phyloP scores from a whole-genome alignment of 768 basidiomycete species.

The Cystobasidium ongulense region DNA sequence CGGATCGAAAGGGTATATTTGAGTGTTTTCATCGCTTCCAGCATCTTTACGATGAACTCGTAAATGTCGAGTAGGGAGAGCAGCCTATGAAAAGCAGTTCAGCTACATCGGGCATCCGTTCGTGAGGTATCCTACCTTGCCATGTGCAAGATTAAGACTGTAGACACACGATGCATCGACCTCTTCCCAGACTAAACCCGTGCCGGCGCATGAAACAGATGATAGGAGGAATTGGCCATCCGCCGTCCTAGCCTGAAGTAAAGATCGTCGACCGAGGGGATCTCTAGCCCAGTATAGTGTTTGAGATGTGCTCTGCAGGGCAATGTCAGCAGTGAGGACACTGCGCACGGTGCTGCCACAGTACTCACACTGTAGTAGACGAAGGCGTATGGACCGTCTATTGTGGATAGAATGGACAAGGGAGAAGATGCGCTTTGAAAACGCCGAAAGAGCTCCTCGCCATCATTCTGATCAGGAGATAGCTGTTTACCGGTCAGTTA shows the following conservation, averaged over 20 bases:
- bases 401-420: conserved; percentile 53
- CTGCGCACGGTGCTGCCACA: not conserved
- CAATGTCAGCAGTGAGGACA: conserved; percentile 10
- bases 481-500: not conserved
- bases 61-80: not conserved
- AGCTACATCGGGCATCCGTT: not conserved
- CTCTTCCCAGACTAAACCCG: not conserved
- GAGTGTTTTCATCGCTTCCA: not conserved
- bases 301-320: conserved; percentile 33
- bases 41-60: conserved; percentile 1
- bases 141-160: not conserved
- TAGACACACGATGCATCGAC: not conserved
- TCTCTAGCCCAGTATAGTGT: conserved; percentile 68
- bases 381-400: conserved; percentile 86
- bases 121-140: not conserved
- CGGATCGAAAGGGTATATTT: conserved; percentile 36
- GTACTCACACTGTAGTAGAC: conserved; percentile 61
- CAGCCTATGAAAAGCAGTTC: not conserved
- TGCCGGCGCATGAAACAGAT: not conserved
- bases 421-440: conserved; percentile 46
- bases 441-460: conserved; percentile 51
- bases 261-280: conserved; percentile 75
- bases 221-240: not conserved
- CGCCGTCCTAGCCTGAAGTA: conserved; percentile 48
- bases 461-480: conserved; percentile 60